These are phyloP conservation scores for Penicillium oxalicum DNA, from an alignment of 2,329 filamentous ascomycete genomes.

Conservation along the genomic window DNA sequence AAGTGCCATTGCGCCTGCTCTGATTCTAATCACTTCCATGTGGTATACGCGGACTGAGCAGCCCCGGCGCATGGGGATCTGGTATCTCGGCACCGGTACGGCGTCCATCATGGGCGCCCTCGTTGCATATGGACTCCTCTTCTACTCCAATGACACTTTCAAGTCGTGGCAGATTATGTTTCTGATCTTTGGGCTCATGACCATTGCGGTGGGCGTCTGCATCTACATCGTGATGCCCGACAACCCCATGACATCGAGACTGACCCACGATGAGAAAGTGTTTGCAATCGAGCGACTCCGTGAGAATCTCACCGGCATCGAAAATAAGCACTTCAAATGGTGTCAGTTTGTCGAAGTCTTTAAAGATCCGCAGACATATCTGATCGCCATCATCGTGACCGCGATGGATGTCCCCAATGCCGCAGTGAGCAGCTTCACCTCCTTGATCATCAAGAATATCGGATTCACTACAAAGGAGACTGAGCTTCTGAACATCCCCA, in stretches of 20 bases:
- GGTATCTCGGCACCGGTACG: conserved; percentile 55
- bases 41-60: conserved; percentile 54
- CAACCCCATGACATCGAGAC: conserved; percentile 36
- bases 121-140: conserved; percentile 51
- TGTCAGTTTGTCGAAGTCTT: conserved; percentile 44
- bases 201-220: conserved; percentile 34
- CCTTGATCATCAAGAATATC: conserved; percentile 38
- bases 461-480: conserved; percentile 41
- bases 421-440: conserved; percentile 40
- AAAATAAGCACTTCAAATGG: conserved; percentile 47
- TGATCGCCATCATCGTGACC: conserved; percentile 33
- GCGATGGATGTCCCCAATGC: conserved; percentile 38
- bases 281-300: conserved; percentile 38
- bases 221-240: conserved; percentile 38
- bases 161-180: conserved; percentile 48
- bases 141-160: conserved; percentile 39
- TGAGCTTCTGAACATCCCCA: conserved; percentile 40
- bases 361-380: conserved; percentile 40
- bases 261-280: conserved; percentile 35
- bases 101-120: conserved; percentile 51
- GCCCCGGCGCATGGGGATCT: conserved; percentile 53
- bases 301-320: conserved; percentile 46
- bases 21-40: conserved; percentile 52
- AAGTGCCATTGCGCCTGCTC: conserved; percentile 48
- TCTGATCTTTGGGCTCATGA: conserved; percentile 42